Base-by-base conservation (phyloP, 2,329 filamentous ascomycete species). In the Zelopaecilomyces penicillatus region DNA sequence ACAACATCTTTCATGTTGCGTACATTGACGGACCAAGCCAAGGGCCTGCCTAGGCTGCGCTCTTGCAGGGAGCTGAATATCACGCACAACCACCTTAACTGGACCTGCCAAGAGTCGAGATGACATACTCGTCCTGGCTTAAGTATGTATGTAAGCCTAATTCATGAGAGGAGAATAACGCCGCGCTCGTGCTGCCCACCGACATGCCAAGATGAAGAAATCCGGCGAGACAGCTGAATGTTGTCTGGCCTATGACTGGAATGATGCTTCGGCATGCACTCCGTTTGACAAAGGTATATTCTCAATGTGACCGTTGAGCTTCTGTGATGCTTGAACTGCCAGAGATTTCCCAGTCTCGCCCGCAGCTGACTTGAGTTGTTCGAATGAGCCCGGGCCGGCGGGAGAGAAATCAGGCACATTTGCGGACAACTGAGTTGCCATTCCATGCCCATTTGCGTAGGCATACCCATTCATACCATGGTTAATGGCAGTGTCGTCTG, bases 331-430 rank as follows among this genome's bases (percentile, higher is more conserved):
- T 34, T 9, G 8, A 34, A 12, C 9, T 12, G 19, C 19, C 19
- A 19, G 19, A 19, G 19, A 19, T 19, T 19, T 19, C 19, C 19
- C 19, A 19, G 19, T 19, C 19, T 19, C 19, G 19, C 19, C 12
- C 10, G n/a, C 10, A n/a, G 19, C 30, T 5, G 19, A 10, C 11
- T 29, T 37, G 44, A 26, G 30, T 8, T 38, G 31, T 10, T 43
- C 44, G 8, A 49, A 42, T 5, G 34, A 29, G 29, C 41, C 11
- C 7, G 43, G 48, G 19, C 57, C 63, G 5, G 62, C 60, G 28
- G 65, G 65, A 9, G 65, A 61, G 50, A 68, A 68, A 49, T 65
- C 64, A 1, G 65, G 64, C 4, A 68, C 66, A 41, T 63, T 57
- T 10, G 65, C 65, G 37, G 53, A 65, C 26, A 66, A 54, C 47